Percentiles rank a stretch among this genome's conserved stretches.
phyloP scores from a whole-genome alignment of 2,329 filamentous ascomycete species.

The Dactylellina leptospora region DNA sequence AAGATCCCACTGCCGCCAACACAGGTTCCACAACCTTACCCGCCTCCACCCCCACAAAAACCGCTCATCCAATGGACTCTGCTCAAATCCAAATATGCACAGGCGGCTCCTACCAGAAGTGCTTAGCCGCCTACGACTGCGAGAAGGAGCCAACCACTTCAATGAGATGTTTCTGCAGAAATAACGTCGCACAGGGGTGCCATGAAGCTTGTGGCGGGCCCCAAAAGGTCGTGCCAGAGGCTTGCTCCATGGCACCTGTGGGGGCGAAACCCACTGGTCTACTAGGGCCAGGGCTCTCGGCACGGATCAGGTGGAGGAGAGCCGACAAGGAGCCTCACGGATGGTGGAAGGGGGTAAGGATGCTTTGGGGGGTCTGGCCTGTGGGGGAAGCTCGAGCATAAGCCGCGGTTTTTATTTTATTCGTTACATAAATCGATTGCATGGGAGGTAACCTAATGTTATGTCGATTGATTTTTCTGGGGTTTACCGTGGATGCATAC shows the following conservation, averaged over 20 bases:
- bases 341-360: constrained; percentile 1
- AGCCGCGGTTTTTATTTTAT: background rate
- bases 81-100: constrained; percentile 29
- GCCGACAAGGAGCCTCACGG: background rate
- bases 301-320: background rate
- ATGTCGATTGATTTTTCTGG: background rate
- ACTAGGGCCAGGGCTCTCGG: constrained; percentile 11
- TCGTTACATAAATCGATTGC: constrained; percentile 12
- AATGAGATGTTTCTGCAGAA: constrained; percentile 43
- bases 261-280: constrained; percentile 21
- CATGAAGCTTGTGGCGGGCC: constrained; percentile 28
- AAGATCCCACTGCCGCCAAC: background rate
- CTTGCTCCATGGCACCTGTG: constrained; percentile 25
- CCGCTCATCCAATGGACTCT: constrained; percentile 35
- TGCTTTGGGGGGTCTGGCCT: constrained; percentile 14
- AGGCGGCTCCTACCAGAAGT: constrained; percentile 25
- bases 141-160: constrained; percentile 4
- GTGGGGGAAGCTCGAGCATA: background rate
- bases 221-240: constrained; percentile 10
- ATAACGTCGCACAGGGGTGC: constrained; percentile 43
- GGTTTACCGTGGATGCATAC: constrained; percentile 5
- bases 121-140: constrained; percentile 39
- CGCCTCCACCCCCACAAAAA: background rate
- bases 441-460: background rate
- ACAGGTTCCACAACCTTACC: background rate